phyloP scores from a whole-genome alignment of 768 basidiomycete genomes.

The Lenzites betulinus region DNA sequence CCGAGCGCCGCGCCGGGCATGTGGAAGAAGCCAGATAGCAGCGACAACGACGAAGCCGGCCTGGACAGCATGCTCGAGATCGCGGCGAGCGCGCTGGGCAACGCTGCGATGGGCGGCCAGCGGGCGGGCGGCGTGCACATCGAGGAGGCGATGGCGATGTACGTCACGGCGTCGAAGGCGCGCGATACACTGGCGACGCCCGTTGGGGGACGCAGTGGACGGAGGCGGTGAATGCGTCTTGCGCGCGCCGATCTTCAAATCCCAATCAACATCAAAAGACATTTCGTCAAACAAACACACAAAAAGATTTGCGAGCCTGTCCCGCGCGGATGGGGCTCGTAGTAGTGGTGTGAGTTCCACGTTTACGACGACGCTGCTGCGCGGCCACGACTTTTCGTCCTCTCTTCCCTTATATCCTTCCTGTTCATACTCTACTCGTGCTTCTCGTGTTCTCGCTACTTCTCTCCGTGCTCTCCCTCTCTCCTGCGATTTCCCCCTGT shows the following conservation, averaged over 20 bases:
- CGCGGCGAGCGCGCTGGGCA: slow-evolving; percentile 10
- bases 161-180: slow-evolving; percentile 18
- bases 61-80: slow-evolving; percentile 16
- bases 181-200: slow-evolving; percentile 21
- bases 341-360: slow-evolving; percentile 7
- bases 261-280: neutral
- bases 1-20: slow-evolving; percentile 4
- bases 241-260: neutral
- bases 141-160: slow-evolving; percentile 21
- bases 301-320: neutral
- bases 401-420: neutral
- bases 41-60: neutral
- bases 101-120: neutral
- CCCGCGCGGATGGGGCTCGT: neutral
- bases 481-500: neutral
- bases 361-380: slow-evolving; percentile 12
- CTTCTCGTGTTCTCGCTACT: neutral
- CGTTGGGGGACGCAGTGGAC: slow-evolving; percentile 12
- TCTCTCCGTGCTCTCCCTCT: neutral
- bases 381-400: slow-evolving; percentile 3
- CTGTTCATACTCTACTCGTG: neutral
- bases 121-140: neutral
- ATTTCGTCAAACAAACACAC: too few relatives aligned
- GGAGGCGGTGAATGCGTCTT: slow-evolving; percentile 7
- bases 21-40: slow-evolving; percentile 1